Evolutionary conservation across 2,329 filamentous ascomycete genomes (phyloP), one percentile per base, ranked within the genome.

Genomic region (Monilinia vaccinii-corymbosi): DNA sequence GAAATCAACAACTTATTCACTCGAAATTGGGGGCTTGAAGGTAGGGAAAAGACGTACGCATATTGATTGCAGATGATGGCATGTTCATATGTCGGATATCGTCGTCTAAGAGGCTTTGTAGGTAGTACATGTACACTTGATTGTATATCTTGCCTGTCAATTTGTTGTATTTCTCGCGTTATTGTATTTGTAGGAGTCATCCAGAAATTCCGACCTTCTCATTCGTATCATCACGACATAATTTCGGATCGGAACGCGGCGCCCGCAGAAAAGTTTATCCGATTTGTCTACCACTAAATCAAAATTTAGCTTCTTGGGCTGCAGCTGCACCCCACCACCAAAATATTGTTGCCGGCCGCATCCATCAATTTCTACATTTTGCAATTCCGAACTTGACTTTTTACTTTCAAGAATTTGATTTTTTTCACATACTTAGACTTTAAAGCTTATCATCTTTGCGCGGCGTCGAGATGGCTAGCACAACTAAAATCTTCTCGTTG

Each of bases 401-500:
- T 38, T 56, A 31, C 23, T 21, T 40, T 51, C 52, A 60, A 62
- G 25, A 38, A 14, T 59, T 55, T 42, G 32, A 51, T 56, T 62
- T 46, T 36, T 31, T 44, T 23, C 23, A 14, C 56, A 34, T 40
- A 31, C 13, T 14, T 36, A 36, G 18, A 16, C 51, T 52, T 28
- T 23, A 21, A 61, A 66, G 68, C 65, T 61, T 72, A 72, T 70
- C 69, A 71, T 70, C 71, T 73, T 47, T 56, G 36, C 34, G 38
- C 45, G 49, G 3, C 42, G 14, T 46, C 7, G 52, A 60, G 62
- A 85, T 81, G 81, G 76, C 79, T 69, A 71, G 76, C 69, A 73
- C 76, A 32, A 71, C 75, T 60, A 91, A 88, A 74, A 73, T 90
- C 71, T 97, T 97, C 77, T 92, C 91, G 68, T 85, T 97, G 67